These are phyloP conservation scores for Penicillium coprophilum DNA, from an alignment of 495 filamentous ascomycete genomes.

Conservation along the genomic window DNA sequence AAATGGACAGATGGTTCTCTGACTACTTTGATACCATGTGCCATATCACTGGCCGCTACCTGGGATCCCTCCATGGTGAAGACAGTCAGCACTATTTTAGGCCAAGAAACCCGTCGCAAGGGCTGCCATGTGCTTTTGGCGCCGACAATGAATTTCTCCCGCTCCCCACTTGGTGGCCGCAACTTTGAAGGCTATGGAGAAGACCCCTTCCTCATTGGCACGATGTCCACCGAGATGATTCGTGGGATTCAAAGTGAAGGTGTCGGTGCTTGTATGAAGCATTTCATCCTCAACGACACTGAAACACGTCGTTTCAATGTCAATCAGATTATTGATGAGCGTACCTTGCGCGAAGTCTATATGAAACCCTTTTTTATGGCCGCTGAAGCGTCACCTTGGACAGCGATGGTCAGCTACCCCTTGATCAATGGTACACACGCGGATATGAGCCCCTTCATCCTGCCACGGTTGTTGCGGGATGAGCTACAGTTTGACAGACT, in stretches of 20 bases:
- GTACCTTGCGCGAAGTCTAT: slow-evolving; percentile 71
- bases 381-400: slow-evolving; percentile 55
- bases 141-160: slow-evolving; percentile 71
- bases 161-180: slow-evolving; percentile 66
- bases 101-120: slow-evolving; percentile 60
- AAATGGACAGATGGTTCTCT: slow-evolving; percentile 62
- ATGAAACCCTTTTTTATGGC: slow-evolving; percentile 70
- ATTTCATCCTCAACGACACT: slow-evolving; percentile 70
- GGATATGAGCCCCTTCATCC: slow-evolving; percentile 56
- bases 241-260: slow-evolving; percentile 62
- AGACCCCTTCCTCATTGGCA: slow-evolving; percentile 67
- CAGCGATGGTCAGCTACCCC: slow-evolving; percentile 76
- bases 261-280: slow-evolving; percentile 67
- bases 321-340: slow-evolving; percentile 58
- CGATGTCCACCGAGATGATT: slow-evolving; percentile 58
- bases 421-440: slow-evolving; percentile 71
- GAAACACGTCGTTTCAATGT: slow-evolving; percentile 63
- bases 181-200: slow-evolving; percentile 74
- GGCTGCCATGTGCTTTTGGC: slow-evolving; percentile 66
- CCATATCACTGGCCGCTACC: slow-evolving; percentile 62
- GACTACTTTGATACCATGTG: slow-evolving; percentile 62
- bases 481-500: slow-evolving; percentile 72
- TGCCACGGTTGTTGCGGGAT: slow-evolving; percentile 61
- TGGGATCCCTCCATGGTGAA: slow-evolving; percentile 58
- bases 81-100: slow-evolving; percentile 55